Evolutionary conservation across 2,329 filamentous ascomycete genomes (phyloP), one percentile per base, ranked within the genome.

Genomic region (Cadophora malorum): DNA sequence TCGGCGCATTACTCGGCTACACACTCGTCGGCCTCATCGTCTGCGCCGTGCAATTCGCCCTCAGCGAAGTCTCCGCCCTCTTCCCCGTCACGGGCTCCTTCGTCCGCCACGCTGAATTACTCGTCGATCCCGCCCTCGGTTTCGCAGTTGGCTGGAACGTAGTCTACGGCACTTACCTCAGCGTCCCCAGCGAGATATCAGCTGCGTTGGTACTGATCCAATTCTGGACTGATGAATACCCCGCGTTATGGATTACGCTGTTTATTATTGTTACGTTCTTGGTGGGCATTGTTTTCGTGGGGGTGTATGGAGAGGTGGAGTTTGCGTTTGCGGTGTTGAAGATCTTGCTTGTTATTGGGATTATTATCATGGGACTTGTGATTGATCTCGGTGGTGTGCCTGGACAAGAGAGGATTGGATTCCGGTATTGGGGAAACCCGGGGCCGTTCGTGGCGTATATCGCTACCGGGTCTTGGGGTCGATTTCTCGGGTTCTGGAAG

Each of bases 371-470:
- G 47, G 60, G 52, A 6, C 33, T 69, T 2, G 70, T 79, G 16
- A 73, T 79, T 45, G 73, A 74, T 73, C 82, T 90, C 0, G 88
- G 88, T 35, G 88, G 88, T 58, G 82, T 87, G 1, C 84, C 88
- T 4, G 84, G 83, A 0, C 59, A 60, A 4, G 82, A 85, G 23
- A 81, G 85, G 4, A 83, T 88, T 63, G 90, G 90, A 1, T 92
- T 92, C 77, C 79, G 64, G 19, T 74, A 74, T 49, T 74, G 71
- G 73, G 70, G 78, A 85, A 63, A 69, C 38, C 90, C 91, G 0
- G 90, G 89, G 0, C 87, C 89, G 0, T 90, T 91, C 72, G 87
- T 89, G 41, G 86, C 90, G 73, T 87, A 90, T 74, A 84, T 91
- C n/a, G 82, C 83, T 2, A 80, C 79, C 0, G 88, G 87, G 0